Evolutionary conservation across 1,284 basidiomycete species (phyloP).

Genomic region (Malassezia furfur): DNA sequence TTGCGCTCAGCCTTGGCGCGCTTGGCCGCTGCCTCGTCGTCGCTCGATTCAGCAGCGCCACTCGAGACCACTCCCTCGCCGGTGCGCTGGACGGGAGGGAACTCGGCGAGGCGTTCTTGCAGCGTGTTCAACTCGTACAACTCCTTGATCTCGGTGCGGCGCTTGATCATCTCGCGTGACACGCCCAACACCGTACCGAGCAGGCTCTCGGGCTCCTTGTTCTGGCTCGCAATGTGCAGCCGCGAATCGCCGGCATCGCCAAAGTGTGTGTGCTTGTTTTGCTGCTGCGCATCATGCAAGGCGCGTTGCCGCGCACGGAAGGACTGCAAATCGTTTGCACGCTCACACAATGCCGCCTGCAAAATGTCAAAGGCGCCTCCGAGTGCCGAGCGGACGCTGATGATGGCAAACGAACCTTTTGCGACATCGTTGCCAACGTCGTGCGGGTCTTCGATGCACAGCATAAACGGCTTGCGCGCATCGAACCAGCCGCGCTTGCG

Average conservation of each 20-base stretch:
- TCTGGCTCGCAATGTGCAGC: conserved; percentile 13
- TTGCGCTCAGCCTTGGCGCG: background rate
- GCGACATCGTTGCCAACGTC: conserved; percentile 89
- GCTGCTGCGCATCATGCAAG: conserved; percentile 7
- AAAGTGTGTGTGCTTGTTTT: conserved; percentile 10
- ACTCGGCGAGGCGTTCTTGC: conserved; percentile 55
- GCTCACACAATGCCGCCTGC: conserved; percentile 52
- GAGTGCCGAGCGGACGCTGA: conserved; percentile 69
- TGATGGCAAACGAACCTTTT: conserved; percentile 72
- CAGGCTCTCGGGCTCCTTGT: conserved; percentile 59
- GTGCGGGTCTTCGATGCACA: conserved; percentile 91
- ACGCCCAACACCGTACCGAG: conserved; percentile 70
- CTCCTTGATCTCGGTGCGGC: conserved; percentile 57
- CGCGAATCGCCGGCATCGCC: conserved; percentile 12
- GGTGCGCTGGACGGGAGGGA: background rate
- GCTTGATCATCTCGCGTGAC: conserved; percentile 62
- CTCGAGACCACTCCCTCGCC: background rate
- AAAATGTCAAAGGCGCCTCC: conserved; percentile 79
- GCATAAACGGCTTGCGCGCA: conserved; percentile 54
- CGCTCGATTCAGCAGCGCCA: background rate
- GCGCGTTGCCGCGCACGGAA: conserved; percentile 15
- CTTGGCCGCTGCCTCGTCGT: conserved; percentile 41
- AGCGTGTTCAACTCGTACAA: conserved; percentile 59
- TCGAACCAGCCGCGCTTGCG: conserved; percentile 34
- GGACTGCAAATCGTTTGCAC: conserved; percentile 25